These are phyloP conservation scores for Tetrapisispora arboricola DNA, from an alignment of 805 yeast species.

Conservation along the genomic window DNA sequence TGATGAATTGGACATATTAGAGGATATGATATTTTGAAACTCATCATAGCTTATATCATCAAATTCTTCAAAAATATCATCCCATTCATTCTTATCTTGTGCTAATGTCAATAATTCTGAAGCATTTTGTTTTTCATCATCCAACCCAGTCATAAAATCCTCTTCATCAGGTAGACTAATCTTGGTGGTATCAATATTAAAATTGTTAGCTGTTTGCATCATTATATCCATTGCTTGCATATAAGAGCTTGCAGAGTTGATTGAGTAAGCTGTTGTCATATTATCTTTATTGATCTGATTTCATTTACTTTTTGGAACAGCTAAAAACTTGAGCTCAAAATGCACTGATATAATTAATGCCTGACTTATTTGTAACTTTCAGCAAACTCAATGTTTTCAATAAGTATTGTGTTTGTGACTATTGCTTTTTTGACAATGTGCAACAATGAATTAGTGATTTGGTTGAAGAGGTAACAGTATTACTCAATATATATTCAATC, in stretches of 20 bases:
- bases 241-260: conserved; percentile 59
- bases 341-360: no score
- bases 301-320: no score
- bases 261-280: conserved; percentile 44
- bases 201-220: conserved; percentile 37
- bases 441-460: no score
- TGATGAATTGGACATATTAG: conserved; percentile 8
- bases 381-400: no score
- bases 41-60: conserved; percentile 22
- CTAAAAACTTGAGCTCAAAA: no score
- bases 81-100: conserved; percentile 32
- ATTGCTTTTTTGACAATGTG: no score
- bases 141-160: conserved; percentile 16
- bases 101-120: conserved; percentile 27
- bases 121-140: conserved; percentile 22
- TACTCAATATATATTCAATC: no score
- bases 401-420: no score
- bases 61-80: conserved; percentile 29
- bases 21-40: conserved; percentile 13
- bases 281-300: neutral
- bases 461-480: no score
- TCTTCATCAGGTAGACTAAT: conserved; percentile 24
- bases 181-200: conserved; percentile 17
- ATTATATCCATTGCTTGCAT: conserved; percentile 71
- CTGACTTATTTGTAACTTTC: no score